Percentiles rank a stretch among this genome's conserved stretches.
Conservation (phyloP, 129 eudicot genomes). For the Cynara cardunculus region DNA sequence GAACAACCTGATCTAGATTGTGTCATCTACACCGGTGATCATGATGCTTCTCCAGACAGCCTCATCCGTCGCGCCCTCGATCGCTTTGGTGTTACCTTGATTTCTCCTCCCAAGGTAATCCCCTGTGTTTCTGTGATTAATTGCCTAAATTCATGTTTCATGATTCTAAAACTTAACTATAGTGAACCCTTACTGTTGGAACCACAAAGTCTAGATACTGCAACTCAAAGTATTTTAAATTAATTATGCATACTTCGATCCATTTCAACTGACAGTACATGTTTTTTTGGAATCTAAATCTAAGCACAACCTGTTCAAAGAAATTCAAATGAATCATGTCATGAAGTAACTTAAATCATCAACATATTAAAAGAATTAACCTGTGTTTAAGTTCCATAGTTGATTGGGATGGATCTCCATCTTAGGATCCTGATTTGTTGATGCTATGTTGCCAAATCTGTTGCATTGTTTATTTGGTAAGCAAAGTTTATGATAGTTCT, state of each 20-base stretch:
- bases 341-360: not conserved
- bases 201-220: slow-evolving; percentile 2
- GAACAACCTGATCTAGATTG: slow-evolving; percentile 70
- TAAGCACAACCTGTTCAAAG: not conserved
- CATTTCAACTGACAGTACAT: not conserved
- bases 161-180: not conserved
- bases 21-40: slow-evolving; percentile 83
- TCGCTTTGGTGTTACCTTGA: slow-evolving; percentile 81
- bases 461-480: not conserved
- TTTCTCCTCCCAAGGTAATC: slow-evolving; percentile 61
- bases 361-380: not conserved
- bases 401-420: slow-evolving; percentile 13
- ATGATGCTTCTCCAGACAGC: slow-evolving; percentile 72
- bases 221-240: not conserved
- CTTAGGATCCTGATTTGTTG: not conserved
- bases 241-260: not conserved
- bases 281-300: not conserved
- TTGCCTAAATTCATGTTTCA: not conserved
- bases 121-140: not conserved
- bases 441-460: slow-evolving; percentile 2
- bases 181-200: slow-evolving; percentile 7
- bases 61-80: slow-evolving; percentile 69
- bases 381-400: not conserved
- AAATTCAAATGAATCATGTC: not conserved
- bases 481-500: not conserved